phyloP scores from a whole-genome alignment of 73 alveolate genomes.

The Uronychia setigera region DNA sequence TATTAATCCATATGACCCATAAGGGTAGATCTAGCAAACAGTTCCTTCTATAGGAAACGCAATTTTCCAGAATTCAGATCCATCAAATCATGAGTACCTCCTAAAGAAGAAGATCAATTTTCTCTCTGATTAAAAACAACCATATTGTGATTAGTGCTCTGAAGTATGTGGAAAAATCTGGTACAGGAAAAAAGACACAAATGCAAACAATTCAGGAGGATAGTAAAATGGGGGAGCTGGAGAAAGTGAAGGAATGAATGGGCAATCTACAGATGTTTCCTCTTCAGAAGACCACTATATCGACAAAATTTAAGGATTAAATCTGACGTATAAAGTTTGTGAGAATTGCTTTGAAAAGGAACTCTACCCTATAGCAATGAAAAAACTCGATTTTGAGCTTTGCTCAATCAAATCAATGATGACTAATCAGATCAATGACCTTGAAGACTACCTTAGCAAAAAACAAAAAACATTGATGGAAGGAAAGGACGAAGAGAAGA shows the following conservation, averaged over 20 bases:
- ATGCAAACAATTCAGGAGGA: no score
- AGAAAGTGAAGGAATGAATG: conserved; percentile 45
- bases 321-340: not conserved
- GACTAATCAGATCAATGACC: not conserved
- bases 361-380: not conserved
- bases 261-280: conserved; percentile 20
- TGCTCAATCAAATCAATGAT: not conserved
- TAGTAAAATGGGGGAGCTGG: conserved; percentile 51
- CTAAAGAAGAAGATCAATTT: conserved; percentile 64
- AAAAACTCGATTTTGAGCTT: not conserved
- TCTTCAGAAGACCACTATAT: conserved; percentile 39
- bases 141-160: conserved; percentile 89
- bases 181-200: conserved; percentile 50
- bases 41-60: no score
- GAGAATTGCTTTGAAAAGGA: not conserved
- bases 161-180: conserved; percentile 87
- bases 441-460: not conserved
- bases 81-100: not conserved
- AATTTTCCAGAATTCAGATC: not conserved
- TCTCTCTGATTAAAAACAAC: conserved; percentile 79
- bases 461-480: not conserved
- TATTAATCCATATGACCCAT: not conserved
- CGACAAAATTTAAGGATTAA: not conserved
- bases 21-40: not conserved
- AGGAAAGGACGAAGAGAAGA: not conserved